A percentile compares a stretch with the other conserved stretches of the same genome.
Evolutionary conservation across 208 protist genomes (phyloP).

Genomic region (Blastocrithidia nonstop): DNA sequence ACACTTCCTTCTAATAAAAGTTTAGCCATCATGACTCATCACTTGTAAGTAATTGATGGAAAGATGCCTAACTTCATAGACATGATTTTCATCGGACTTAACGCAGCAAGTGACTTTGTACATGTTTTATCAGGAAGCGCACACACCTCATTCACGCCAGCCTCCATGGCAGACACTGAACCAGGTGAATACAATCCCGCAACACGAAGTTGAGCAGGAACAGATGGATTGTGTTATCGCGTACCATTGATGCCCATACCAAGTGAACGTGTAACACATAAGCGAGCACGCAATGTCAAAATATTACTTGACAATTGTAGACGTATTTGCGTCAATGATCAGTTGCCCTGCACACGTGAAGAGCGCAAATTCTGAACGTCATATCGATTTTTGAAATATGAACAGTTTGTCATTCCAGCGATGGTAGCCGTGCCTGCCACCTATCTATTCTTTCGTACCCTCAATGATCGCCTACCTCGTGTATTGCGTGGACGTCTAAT

Average conservation of each 20-base stretch:
- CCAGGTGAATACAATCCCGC: constrained; percentile 35
- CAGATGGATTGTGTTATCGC: constrained; percentile 62
- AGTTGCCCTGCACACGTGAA: constrained; percentile 66
- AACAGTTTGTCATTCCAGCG: constrained; percentile 63
- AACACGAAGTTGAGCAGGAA: constrained; percentile 56
- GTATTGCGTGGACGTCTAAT: constrained; percentile 43
- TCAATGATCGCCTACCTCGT: constrained; percentile 50
- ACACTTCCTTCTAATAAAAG: too few relatives aligned
- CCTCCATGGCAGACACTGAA: constrained; percentile 8
- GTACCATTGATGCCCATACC: constrained; percentile 67
- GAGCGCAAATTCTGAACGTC: constrained; percentile 78
- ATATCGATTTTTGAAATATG: constrained; percentile 84
- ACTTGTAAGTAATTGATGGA: constrained; percentile 69
- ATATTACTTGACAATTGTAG: constrained; percentile 85
- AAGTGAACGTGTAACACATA: constrained; percentile 67
- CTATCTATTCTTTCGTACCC: constrained; percentile 74
- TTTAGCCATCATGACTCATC: constrained; percentile 47
- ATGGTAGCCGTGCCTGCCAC: constrained; percentile 61
- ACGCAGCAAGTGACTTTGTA: constrained; percentile 56
- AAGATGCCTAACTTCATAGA: constrained; percentile 76
- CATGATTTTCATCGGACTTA: constrained; percentile 39
- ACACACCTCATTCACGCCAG: constrained; percentile 57
- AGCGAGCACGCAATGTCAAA: constrained; percentile 75
- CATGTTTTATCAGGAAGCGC: constrained; percentile 45
- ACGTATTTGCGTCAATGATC: constrained; percentile 61